Evolutionary conservation across 1,284 basidiomycete species (phyloP).

Genomic region (Pholiota adiposa): DNA sequence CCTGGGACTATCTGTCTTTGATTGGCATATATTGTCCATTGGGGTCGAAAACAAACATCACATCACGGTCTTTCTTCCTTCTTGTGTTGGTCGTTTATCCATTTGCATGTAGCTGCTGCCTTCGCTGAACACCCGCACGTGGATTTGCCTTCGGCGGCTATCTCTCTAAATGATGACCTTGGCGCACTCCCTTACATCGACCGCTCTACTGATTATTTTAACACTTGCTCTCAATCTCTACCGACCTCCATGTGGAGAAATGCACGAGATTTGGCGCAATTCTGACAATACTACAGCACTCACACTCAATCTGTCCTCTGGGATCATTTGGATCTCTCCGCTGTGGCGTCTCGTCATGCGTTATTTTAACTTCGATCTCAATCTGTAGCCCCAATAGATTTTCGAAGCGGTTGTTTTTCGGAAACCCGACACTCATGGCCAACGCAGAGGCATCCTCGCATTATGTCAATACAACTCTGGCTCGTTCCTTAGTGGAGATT

Average conservation of each 20-base stretch:
- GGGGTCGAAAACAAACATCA: slow-evolving; percentile 16
- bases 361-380: slow-evolving; percentile 23
- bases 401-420: slow-evolving; percentile 28
- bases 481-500: slow-evolving; percentile 15
- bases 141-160: slow-evolving; percentile 19
- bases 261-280: slow-evolving; percentile 14
- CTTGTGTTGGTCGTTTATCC: slow-evolving; percentile 23
- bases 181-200: slow-evolving; percentile 20
- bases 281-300: slow-evolving; percentile 14
- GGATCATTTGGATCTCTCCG: slow-evolving; percentile 20
- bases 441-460: slow-evolving; percentile 13
- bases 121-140: slow-evolving; percentile 10
- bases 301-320: slow-evolving; percentile 11
- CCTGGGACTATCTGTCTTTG: slow-evolving; percentile 22
- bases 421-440: slow-evolving; percentile 18
- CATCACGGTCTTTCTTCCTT: slow-evolving; percentile 11
- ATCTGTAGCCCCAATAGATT: slow-evolving; percentile 22
- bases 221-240: slow-evolving; percentile 18
- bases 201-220: slow-evolving; percentile 19
- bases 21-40: slow-evolving; percentile 19
- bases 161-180: slow-evolving; percentile 21
- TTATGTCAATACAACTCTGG: slow-evolving; percentile 21
- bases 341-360: slow-evolving; percentile 25
- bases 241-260: slow-evolving; percentile 24
- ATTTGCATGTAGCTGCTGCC: slow-evolving; percentile 15